Conservation (phyloP, 2,329 filamentous ascomycete genomes). For the Apiospora marii region DNA sequence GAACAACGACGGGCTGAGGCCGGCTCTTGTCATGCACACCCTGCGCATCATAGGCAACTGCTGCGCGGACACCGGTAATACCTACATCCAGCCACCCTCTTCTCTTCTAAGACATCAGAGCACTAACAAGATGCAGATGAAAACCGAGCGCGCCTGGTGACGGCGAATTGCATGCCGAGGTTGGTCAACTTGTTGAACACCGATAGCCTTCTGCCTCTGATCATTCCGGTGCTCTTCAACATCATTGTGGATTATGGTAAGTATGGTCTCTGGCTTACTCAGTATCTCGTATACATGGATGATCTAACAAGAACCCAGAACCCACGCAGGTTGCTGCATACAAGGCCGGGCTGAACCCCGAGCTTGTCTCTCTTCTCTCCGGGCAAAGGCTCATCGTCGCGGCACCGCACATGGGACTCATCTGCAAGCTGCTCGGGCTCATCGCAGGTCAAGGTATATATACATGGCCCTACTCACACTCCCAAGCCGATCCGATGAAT, state of each 20-base stretch:
- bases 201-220: constrained; percentile 57
- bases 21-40: constrained; percentile 59
- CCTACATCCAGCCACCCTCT: background rate
- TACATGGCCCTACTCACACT: background rate
- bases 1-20: constrained; percentile 46
- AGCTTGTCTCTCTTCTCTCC: constrained; percentile 58
- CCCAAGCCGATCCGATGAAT: too few species aligned
- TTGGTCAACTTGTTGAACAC: constrained; percentile 58
- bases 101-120: constrained; percentile 13
- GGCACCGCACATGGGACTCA: constrained; percentile 56
- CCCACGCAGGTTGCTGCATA: constrained; percentile 65
- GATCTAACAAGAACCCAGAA: constrained; percentile 47
- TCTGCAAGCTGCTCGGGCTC: constrained; percentile 64
- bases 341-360: constrained; percentile 56
- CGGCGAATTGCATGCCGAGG: constrained; percentile 53
- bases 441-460: constrained; percentile 57
- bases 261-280: constrained; percentile 28
- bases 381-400: constrained; percentile 52
- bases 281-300: background rate
- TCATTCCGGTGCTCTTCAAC: constrained; percentile 68
- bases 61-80: constrained; percentile 64
- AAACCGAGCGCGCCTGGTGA: constrained; percentile 64
- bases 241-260: constrained; percentile 69
- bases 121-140: constrained; percentile 52
- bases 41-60: constrained; percentile 68